phyloP scores from a whole-genome alignment of 176 grass and related monocot genomes.

The Cenchrus purpureus region DNA sequence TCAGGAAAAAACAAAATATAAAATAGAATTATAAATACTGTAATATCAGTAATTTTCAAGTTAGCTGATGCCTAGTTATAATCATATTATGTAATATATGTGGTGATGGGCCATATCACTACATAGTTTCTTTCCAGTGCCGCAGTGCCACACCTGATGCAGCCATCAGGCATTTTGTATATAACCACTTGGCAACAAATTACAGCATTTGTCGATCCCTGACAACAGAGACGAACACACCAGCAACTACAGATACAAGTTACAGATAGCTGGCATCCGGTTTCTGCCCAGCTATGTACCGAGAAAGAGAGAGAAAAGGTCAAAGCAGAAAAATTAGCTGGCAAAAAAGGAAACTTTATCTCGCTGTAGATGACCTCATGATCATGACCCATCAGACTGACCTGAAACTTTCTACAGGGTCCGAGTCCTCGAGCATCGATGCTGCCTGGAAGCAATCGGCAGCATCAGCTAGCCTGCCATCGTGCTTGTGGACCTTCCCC shows the following conservation, averaged over 20 bases:
- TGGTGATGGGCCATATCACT: conserved; percentile 10
- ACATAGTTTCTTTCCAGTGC: conserved; percentile 2
- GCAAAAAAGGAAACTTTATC: conserved; percentile 33
- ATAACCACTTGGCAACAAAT: conserved; percentile 23
- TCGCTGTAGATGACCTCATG: background rate
- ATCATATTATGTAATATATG: conserved; percentile 26
- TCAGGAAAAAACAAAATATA: background rate
- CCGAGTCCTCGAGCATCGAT: conserved; percentile 80
- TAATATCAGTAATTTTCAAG: background rate
- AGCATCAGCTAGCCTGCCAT: conserved; percentile 73
- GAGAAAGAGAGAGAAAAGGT: background rate
- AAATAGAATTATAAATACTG: background rate
- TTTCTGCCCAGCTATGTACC: conserved; percentile 52
- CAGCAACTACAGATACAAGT: conserved; percentile 20
- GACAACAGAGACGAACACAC: conserved; percentile 6
- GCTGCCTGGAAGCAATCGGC: conserved; percentile 94
- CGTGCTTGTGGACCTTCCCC: conserved; percentile 83
- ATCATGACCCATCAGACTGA: conserved; percentile 43
- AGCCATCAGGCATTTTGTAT: conserved; percentile 29
- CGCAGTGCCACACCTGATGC: background rate
- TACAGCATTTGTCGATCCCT: conserved; percentile 38
- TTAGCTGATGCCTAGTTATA: conserved; percentile 11
- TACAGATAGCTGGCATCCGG: conserved; percentile 32
- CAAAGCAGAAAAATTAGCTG: conserved; percentile 9
- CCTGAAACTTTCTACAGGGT: conserved; percentile 86